Percentiles rank a stretch among this genome's conserved stretches.
phyloP scores from a whole-genome alignment of 2,329 filamentous ascomycete genomes.

The Bipolaris oryzae region DNA sequence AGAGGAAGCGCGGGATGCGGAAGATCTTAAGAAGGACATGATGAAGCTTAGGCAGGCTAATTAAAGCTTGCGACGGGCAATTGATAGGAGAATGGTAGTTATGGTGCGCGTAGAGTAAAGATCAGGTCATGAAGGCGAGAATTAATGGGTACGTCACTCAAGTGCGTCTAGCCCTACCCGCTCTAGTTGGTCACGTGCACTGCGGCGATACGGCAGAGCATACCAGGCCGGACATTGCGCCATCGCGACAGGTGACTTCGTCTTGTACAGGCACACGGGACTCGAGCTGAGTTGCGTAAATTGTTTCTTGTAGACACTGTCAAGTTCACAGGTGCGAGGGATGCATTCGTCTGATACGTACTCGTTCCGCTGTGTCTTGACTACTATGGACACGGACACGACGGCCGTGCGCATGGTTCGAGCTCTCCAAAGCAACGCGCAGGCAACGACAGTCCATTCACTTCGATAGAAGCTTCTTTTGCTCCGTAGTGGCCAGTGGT shows the following conservation, averaged over 20 bases:
- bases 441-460: conserved; percentile 29
- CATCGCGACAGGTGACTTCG: background rate
- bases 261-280: background rate
- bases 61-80: conserved; percentile 44
- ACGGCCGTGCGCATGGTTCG: conserved; percentile 13
- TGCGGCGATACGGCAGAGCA: background rate
- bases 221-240: background rate
- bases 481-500: conserved; percentile 18
- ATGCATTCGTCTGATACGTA: background rate
- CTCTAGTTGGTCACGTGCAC: conserved; percentile 9
- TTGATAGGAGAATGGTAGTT: conserved; percentile 30
- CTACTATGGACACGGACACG: background rate
- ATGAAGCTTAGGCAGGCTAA: conserved; percentile 43
- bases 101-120: conserved; percentile 20
- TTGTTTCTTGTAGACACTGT: background rate
- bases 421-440: conserved; percentile 16
- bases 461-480: conserved; percentile 17
- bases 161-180: background rate
- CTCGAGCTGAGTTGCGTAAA: background rate
- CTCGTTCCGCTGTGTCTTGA: conserved; percentile 4
- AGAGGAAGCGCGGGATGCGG: conserved; percentile 46
- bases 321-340: background rate
- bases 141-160: conserved; percentile 27
- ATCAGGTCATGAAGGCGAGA: conserved; percentile 25
- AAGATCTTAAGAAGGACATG: conserved; percentile 49